Base-by-base conservation (phyloP, 2,329 filamentous ascomycete species). In the Periglandula ipomoeae region DNA sequence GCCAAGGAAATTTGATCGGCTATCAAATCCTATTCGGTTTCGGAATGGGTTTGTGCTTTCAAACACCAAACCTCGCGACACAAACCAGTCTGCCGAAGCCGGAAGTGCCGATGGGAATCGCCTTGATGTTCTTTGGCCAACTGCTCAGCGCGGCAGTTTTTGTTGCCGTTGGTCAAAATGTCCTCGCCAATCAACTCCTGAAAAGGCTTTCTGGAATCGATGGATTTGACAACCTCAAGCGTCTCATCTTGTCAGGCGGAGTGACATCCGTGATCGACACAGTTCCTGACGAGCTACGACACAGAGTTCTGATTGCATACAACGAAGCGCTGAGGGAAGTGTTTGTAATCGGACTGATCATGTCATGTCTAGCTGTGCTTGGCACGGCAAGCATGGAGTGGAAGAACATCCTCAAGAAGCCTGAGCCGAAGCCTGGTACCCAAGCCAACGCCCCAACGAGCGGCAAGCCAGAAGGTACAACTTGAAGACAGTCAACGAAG, bases 21-120 rank as follows among this genome's bases (percentile, higher is more conserved):
- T 74, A 67, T 51, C 71, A 74, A 56, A 60, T 61, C 6, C 49
- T 73, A 19, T 59, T 60, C n/a, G 70, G 70, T 19, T 46, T 65
- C 2, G 70, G 67, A 4, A 53, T 66, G 7, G 70, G 70, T 38
- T 47, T 69, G 5, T 60, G 61, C 4, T 58, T 72, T 51, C 69
- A 71, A 46, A 61, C 68, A 48, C 61, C 68, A 8, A 54, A 67
- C 23, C 65, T 70, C 8, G 67, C 64, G 2, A 67, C 65, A 0
- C 70, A 72, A 52, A 10, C 43, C 6, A 34, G 24, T 32, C 15
- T 32, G 4, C n/a, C 0, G 27, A 8, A 27, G 19, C 7, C 23
- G 7, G 43, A 45, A 7, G 5, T 44, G 9, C 19, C 41, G 19
- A n/a, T 45, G 27, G 15, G n/a, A 8, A 45, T 20, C 9, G 26